Percentiles rank a stretch among this genome's conserved stretches.
phyloP scores from a whole-genome alignment of 2,329 filamentous ascomycete species.

The Hypocrella siamensis region DNA sequence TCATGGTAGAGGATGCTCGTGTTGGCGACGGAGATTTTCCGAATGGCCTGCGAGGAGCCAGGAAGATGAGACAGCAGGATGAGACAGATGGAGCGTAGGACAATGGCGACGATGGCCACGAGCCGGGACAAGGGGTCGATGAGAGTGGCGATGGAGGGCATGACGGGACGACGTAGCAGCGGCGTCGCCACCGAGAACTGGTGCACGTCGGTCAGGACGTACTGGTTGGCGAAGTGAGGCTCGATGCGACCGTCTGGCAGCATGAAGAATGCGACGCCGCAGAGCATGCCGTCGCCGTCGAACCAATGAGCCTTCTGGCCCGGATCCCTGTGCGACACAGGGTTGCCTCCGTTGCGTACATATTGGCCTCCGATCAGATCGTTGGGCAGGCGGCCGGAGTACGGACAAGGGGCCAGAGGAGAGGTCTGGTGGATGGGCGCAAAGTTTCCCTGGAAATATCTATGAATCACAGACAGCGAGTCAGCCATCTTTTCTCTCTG shows the following conservation, averaged over 20 bases:
- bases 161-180: neutral
- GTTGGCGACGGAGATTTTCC: neutral
- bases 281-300: slow-evolving; percentile 1
- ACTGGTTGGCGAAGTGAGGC: neutral
- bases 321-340: neutral
- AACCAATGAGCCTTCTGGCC: neutral
- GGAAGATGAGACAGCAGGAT: neutral
- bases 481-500: too few species aligned
- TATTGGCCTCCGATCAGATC: neutral
- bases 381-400: neutral
- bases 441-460: neutral
- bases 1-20: neutral
- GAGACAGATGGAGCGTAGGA: neutral
- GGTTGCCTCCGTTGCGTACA: neutral
- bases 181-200: neutral
- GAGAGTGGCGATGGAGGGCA: neutral
- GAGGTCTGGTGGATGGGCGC: neutral
- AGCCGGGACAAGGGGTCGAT: neutral
- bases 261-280: neutral
- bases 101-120: neutral
- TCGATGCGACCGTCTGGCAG: neutral
- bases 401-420: neutral
- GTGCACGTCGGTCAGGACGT: neutral
- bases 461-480: too few species aligned
- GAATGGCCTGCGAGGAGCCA: neutral